Percentiles rank a stretch among this genome's conserved stretches.
phyloP scores from a whole-genome alignment of 2,329 filamentous ascomycete genomes.

The Nectriaceae sp. region DNA sequence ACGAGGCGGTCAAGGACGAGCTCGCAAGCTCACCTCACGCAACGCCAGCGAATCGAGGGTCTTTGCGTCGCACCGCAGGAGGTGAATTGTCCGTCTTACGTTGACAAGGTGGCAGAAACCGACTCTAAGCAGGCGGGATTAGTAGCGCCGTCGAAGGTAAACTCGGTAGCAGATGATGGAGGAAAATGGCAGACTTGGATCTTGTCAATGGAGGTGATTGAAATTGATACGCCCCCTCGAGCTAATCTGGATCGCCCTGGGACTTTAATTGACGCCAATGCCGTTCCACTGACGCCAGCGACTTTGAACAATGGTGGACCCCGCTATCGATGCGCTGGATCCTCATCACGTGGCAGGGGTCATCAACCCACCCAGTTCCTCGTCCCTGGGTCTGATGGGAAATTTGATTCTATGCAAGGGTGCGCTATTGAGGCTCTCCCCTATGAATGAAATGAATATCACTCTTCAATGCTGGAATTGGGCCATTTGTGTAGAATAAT shows the following conservation, averaged over 20 bases:
- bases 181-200: not conserved
- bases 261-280: not conserved
- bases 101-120: not conserved
- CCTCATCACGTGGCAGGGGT: not conserved
- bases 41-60: not conserved
- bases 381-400: no score
- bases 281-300: not conserved
- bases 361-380: not conserved
- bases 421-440: no score
- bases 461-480: not conserved
- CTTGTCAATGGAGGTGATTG: not conserved
- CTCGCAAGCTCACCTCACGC: not conserved
- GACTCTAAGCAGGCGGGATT: no score
- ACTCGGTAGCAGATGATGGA: not conserved
- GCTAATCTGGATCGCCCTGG: no score
- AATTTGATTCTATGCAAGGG: no score
- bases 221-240: no score
- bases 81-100: not conserved
- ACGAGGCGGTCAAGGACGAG: not conserved
- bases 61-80: not conserved
- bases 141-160: no score
- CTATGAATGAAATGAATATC: no score
- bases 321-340: not conserved
- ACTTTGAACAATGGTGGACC: not conserved
- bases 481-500: no score